A percentile compares a stretch with the other conserved stretches of the same genome.
Evolutionary conservation across 2,329 filamentous ascomycete species (phyloP).

Genomic region (Ophiostoma novo-ulmi): DNA sequence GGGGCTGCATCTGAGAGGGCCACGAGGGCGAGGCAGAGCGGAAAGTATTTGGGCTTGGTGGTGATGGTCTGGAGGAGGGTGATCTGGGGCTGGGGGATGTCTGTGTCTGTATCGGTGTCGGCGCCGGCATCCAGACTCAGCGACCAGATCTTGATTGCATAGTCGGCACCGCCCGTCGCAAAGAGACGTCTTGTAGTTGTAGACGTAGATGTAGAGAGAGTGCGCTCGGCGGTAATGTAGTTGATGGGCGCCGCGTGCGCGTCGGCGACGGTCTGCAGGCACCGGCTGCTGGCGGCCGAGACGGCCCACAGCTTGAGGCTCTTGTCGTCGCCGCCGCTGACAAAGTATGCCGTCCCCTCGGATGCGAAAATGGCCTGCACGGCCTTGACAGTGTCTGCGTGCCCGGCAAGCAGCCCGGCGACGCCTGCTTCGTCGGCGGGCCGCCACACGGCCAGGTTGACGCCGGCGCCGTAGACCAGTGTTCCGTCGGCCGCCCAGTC

Average conservation of each 20-base stretch:
- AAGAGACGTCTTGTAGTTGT: constrained; percentile 41
- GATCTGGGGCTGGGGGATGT: constrained; percentile 42
- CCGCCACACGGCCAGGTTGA: constrained; percentile 83
- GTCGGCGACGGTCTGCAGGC: constrained; percentile 54
- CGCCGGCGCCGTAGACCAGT: constrained; percentile 83
- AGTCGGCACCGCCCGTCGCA: constrained; percentile 77
- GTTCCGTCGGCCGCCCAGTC: constrained; percentile 75
- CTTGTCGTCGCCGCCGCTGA: constrained; percentile 79
- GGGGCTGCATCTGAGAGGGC: constrained; percentile 63
- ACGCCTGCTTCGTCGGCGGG: constrained; percentile 59
- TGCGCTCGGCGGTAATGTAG: constrained; percentile 43
- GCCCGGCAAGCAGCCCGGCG: constrained; percentile 63
- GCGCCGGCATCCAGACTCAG: constrained; percentile 39
- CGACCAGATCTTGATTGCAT: constrained; percentile 65
- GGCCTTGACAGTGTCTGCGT: constrained; percentile 74
- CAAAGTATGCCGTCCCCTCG: constrained; percentile 44
- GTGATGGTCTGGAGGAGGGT: constrained; percentile 67
- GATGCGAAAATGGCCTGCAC: constrained; percentile 65
- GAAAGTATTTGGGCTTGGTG: constrained; percentile 74
- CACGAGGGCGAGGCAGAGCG: constrained; percentile 65
- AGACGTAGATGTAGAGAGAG: constrained; percentile 8
- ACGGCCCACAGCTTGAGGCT: constrained; percentile 67
- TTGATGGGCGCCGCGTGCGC: constrained; percentile 75
- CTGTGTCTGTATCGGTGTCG: background rate
- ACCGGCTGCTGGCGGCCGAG: constrained; percentile 30